phyloP scores from a whole-genome alignment of 768 basidiomycete genomes.

The Russula emetica region DNA sequence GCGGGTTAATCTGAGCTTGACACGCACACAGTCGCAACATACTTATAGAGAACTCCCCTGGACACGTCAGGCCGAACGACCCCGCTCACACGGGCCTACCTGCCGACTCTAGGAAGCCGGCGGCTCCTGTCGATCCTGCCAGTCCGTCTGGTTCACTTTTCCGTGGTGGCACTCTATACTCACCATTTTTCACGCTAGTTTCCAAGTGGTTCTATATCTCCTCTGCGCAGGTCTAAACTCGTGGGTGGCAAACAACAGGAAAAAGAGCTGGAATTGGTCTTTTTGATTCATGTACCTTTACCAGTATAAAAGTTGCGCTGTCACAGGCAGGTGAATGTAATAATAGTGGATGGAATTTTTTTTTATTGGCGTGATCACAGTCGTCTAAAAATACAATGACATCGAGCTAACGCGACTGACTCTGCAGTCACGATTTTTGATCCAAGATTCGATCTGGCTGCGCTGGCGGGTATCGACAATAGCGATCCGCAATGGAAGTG shows the following conservation, averaged over 20 bases:
- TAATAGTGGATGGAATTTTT: slow-evolving; percentile 23
- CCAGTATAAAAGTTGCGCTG: not conserved
- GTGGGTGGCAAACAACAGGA: not conserved
- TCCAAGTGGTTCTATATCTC: slow-evolving; percentile 96
- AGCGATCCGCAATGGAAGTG: slow-evolving; percentile 84
- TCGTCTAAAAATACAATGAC: slow-evolving; percentile 25
- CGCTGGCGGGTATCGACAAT: slow-evolving; percentile 81
- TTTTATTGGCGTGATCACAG: slow-evolving; percentile 13
- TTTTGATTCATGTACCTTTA: slow-evolving; percentile 9
- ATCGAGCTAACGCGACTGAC: slow-evolving; percentile 12
- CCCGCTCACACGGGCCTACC: slow-evolving; percentile 63
- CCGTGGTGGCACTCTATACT: not conserved
- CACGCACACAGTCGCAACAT: slow-evolving; percentile 62
- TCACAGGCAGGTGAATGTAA: slow-evolving; percentile 5
- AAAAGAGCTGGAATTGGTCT: not conserved
- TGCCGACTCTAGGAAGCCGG: slow-evolving; percentile 71
- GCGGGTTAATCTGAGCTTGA: not conserved
- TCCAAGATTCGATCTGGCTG: slow-evolving; percentile 49
- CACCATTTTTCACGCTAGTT: slow-evolving; percentile 41
- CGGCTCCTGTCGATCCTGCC: slow-evolving; percentile 87
- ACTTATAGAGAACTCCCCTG: slow-evolving; percentile 70
- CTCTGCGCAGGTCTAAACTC: slow-evolving; percentile 65
- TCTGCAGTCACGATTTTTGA: slow-evolving; percentile 32
- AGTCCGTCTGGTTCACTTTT: slow-evolving; percentile 47
- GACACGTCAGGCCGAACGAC: slow-evolving; percentile 59